Evolutionary conservation across 2,329 filamentous ascomycete species (phyloP).

Genomic region (Colletotrichum endophyticum): DNA sequence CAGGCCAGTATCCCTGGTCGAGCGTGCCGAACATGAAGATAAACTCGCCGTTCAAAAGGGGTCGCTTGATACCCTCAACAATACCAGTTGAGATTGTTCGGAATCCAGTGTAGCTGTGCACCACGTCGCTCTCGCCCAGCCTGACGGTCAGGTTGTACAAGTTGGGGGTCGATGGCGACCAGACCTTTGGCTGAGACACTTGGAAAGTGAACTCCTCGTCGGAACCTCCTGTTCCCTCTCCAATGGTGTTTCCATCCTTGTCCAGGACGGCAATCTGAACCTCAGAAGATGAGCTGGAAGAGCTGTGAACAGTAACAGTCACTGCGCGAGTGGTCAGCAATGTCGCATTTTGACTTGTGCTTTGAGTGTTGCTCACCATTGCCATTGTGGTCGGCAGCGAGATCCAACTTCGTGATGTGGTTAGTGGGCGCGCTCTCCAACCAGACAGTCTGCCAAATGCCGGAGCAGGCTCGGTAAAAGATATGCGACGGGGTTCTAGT

Average conservation of each 20-base stretch:
- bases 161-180: conserved; percentile 67
- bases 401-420: conserved; percentile 63
- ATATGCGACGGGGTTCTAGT: conserved; percentile 62
- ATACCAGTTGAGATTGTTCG: conserved; percentile 63
- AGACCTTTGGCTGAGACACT: conserved; percentile 60
- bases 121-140: conserved; percentile 49
- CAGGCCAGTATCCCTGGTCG: conserved; percentile 76
- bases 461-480: conserved; percentile 75
- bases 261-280: conserved; percentile 42
- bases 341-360: not conserved
- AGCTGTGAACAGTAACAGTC: conserved; percentile 58
- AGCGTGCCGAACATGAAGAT: conserved; percentile 72
- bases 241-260: conserved; percentile 43
- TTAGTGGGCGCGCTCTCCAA: conserved; percentile 65
- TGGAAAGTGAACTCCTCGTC: conserved; percentile 59
- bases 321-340: conserved; percentile 41
- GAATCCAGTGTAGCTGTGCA: conserved; percentile 73
- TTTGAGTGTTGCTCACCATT: conserved; percentile 39
- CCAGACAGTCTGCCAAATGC: conserved; percentile 80
- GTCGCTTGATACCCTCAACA: conserved; percentile 63
- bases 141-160: conserved; percentile 69
- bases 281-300: conserved; percentile 33
- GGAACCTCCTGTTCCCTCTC: conserved; percentile 46
- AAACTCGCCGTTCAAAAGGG: conserved; percentile 72
- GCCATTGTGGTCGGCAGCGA: conserved; percentile 62